Conservation (phyloP, 2,329 filamentous ascomycete genomes). For the Tolypocladium inflatum region DNA sequence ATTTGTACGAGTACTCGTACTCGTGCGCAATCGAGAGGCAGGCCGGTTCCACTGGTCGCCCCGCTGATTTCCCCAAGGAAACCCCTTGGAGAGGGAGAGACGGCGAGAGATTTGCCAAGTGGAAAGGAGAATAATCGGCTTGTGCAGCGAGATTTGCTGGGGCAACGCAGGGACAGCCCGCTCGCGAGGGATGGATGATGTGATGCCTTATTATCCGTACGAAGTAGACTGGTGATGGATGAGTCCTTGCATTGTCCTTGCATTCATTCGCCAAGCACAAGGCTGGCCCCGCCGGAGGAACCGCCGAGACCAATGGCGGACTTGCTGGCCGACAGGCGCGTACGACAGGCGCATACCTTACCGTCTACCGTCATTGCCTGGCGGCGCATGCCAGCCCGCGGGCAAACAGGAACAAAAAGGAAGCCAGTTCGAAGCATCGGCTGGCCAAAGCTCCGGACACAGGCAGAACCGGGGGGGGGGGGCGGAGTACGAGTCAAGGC, state of each 20-base stretch:
- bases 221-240: background rate
- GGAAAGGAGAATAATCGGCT: background rate
- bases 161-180: background rate
- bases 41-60: background rate
- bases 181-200: background rate
- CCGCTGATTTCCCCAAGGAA: background rate
- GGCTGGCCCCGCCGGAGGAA: background rate
- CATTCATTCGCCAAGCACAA: no score
- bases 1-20: background rate
- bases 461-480: background rate
- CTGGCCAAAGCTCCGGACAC: background rate
- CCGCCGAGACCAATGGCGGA: background rate
- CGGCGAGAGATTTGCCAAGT: background rate
- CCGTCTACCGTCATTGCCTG: background rate
- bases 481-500: constrained; percentile 5
- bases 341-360: no score
- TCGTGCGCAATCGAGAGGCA: background rate
- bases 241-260: no score
- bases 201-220: background rate
- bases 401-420: background rate
- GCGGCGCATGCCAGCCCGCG: background rate
- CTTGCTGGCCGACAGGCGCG: background rate
- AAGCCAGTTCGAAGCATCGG: background rate
- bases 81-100: background rate
- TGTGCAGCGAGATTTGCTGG: background rate